These are phyloP conservation scores for Xylaria venustula DNA, from an alignment of 495 filamentous ascomycete genomes.

Conservation along the genomic window DNA sequence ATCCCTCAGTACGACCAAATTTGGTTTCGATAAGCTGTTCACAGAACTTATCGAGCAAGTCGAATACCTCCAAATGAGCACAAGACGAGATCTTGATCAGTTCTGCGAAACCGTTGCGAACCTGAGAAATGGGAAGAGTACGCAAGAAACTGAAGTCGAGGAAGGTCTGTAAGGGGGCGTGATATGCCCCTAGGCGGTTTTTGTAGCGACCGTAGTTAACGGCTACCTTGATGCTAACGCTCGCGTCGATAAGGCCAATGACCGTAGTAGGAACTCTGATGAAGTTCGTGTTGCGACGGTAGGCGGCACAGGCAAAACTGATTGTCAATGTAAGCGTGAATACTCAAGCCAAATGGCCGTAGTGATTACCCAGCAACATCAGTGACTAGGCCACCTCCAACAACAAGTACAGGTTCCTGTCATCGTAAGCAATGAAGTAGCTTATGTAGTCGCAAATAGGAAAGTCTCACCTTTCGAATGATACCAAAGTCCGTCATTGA, in stretches of 20 bases:
- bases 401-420: constrained; percentile 61
- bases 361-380: constrained; percentile 55
- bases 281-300: constrained; percentile 55
- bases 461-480: constrained; percentile 48
- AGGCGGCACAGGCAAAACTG: constrained; percentile 61
- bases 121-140: constrained; percentile 57
- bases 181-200: constrained; percentile 65
- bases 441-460: not conserved
- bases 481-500: constrained; percentile 67
- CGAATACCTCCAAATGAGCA: constrained; percentile 56
- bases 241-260: constrained; percentile 66
- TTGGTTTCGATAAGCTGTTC: constrained; percentile 56
- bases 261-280: constrained; percentile 63
- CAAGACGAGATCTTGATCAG: constrained; percentile 68
- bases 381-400: constrained; percentile 63
- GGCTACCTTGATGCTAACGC: constrained; percentile 63
- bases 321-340: constrained; percentile 17
- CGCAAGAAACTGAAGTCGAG: constrained; percentile 64
- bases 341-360: constrained; percentile 28
- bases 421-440: constrained; percentile 4
- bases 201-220: constrained; percentile 68
- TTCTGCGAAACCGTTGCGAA: constrained; percentile 66
- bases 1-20: constrained; percentile 55
- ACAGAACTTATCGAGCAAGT: constrained; percentile 59
- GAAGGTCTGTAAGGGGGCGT: constrained; percentile 64